phyloP scores from a whole-genome alignment of 2,329 filamentous ascomycete species.

The Fonsecaea pedrosoi region DNA sequence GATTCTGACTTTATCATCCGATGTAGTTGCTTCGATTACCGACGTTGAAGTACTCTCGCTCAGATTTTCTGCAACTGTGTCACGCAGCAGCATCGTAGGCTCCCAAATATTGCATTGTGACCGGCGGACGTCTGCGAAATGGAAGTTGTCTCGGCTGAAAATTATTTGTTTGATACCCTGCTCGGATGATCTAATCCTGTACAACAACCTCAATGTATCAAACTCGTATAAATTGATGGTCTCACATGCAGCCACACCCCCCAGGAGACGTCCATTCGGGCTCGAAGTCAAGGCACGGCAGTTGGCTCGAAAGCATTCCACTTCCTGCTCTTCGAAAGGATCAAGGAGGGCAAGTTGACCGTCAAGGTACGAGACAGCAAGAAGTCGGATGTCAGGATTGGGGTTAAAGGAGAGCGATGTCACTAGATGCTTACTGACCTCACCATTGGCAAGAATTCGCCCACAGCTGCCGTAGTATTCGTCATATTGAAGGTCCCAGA shows the following conservation, averaged over 20 bases:
- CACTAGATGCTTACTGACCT: conserved; percentile 3
- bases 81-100: conserved; percentile 39
- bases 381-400: conserved; percentile 43
- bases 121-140: conserved; percentile 41
- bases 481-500: conserved; percentile 3
- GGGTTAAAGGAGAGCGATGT: conserved; percentile 47
- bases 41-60: conserved; percentile 37
- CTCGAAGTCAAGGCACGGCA: conserved; percentile 44
- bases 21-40: conserved; percentile 37
- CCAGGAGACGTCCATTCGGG: conserved; percentile 39
- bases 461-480: conserved; percentile 13
- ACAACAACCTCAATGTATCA: conserved; percentile 34
- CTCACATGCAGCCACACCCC: conserved; percentile 37
- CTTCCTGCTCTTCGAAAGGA: conserved; percentile 40
- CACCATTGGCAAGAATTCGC: conserved; percentile 3
- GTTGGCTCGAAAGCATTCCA: conserved; percentile 42
- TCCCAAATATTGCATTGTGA: conserved; percentile 43
- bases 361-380: conserved; percentile 45
- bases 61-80: conserved; percentile 35
- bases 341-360: conserved; percentile 46
- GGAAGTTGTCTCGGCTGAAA: conserved; percentile 39
- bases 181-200: conserved; percentile 39
- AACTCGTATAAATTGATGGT: conserved; percentile 41
- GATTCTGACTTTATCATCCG: conserved; percentile 42
- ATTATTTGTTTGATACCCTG: conserved; percentile 36